Evolutionary conservation across 305 asterid species (phyloP).

Genomic region (Nicotiana rustica): DNA sequence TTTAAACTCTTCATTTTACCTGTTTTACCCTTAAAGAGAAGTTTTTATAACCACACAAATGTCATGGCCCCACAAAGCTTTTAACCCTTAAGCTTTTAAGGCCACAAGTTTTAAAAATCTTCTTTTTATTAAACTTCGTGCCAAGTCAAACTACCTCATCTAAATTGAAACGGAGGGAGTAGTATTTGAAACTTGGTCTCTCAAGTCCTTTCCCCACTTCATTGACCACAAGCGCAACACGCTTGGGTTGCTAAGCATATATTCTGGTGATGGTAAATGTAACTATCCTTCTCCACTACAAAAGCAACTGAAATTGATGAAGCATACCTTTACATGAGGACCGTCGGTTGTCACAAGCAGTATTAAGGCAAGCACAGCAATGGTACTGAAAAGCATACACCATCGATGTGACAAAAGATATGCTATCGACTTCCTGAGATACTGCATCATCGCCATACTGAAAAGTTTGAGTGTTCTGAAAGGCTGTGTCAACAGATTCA

Average conservation of each 20-base stretch:
- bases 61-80: too few relatives aligned
- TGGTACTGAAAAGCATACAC: constrained; percentile 55
- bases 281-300: constrained; percentile 8
- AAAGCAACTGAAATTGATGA: constrained; percentile 20
- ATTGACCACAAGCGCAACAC: not conserved
- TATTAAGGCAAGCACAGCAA: constrained; percentile 47
- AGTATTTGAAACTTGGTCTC: not conserved
- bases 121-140: too few relatives aligned
- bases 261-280: not conserved
- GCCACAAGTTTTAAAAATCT: too few relatives aligned
- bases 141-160: too few relatives aligned
- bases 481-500: constrained; percentile 58
- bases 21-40: too few relatives aligned
- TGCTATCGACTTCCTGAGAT: constrained; percentile 56
- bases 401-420: constrained; percentile 78
- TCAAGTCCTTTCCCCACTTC: not conserved
- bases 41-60: too few relatives aligned
- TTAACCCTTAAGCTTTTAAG: too few relatives aligned
- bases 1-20: too few relatives aligned
- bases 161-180: too few relatives aligned
- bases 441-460: constrained; percentile 61
- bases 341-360: constrained; percentile 65
- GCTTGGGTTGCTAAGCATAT: constrained; percentile 12
- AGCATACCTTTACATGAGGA: constrained; percentile 79
- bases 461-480: constrained; percentile 59